Conservation (phyloP, 805 yeast species). For the Cyberlindnera sargentensis region DNA sequence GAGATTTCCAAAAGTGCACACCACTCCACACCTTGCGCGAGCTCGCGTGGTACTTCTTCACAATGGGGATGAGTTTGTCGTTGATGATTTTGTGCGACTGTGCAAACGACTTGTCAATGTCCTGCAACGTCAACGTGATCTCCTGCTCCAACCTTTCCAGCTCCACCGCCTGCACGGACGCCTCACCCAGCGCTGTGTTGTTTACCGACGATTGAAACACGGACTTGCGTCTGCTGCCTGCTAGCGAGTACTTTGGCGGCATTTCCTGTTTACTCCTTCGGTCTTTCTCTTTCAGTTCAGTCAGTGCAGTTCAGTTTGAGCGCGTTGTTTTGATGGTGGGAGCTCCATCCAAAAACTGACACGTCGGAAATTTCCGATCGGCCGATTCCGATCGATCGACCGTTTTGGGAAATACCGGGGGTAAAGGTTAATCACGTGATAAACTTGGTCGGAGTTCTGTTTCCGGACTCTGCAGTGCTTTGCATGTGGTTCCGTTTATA, state of each 20-base stretch:
- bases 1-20: slow-evolving; percentile 67
- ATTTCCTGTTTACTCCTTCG: slow-evolving; percentile 1
- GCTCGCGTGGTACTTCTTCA: slow-evolving; percentile 50
- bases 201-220: slow-evolving; percentile 17
- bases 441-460: no score
- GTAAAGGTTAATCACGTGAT: no score
- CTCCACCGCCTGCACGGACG: slow-evolving; percentile 22
- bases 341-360: no score
- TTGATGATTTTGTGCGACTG: slow-evolving; percentile 61
- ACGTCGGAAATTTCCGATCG: no score
- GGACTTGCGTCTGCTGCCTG: slow-evolving; percentile 20
- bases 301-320: no score
- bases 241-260: slow-evolving; percentile 18
- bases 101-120: slow-evolving; percentile 68
- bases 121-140: slow-evolving; percentile 69
- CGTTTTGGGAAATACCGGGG: no score
- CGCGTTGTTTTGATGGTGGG: no score
- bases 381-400: no score
- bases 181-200: slow-evolving; percentile 12
- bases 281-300: no score
- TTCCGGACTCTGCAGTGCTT: no score
- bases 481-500: no score
- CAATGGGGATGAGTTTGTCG: slow-evolving; percentile 60
- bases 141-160: slow-evolving; percentile 72
- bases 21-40: slow-evolving; percentile 59